These are phyloP conservation scores for Fusarium sulawesiense DNA, from an alignment of 2,329 filamentous ascomycete species.

Conservation along the genomic window DNA sequence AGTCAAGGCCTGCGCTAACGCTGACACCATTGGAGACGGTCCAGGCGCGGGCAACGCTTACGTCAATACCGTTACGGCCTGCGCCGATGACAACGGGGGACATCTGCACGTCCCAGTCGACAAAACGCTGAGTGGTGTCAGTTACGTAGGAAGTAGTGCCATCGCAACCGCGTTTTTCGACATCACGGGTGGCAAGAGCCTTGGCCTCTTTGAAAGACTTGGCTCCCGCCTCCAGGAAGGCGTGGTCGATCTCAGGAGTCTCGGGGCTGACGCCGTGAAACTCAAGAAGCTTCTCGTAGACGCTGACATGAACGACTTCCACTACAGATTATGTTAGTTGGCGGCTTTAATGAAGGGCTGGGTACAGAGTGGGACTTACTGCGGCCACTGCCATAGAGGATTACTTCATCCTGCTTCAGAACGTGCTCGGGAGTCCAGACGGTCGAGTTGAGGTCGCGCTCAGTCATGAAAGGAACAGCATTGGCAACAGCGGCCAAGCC, in stretches of 20 bases:
- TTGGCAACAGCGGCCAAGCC: conserved; percentile 5
- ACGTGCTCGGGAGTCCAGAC: conserved; percentile 30
- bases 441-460: conserved; percentile 27
- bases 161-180: not conserved
- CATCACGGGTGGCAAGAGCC: not conserved
- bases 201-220: not conserved
- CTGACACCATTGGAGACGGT: conserved; percentile 9
- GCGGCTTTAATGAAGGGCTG: accelerated
- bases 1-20: conserved; percentile 2
- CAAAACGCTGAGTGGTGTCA: conserved; percentile 8
- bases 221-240: not conserved
- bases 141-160: conserved; percentile 4
- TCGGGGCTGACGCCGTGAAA: not conserved
- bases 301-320: conserved; percentile 24
- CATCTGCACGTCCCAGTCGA: conserved; percentile 37
- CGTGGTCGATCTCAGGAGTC: conserved; percentile 14
- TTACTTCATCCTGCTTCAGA: conserved; percentile 29
- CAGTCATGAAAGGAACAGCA: conserved; percentile 16
- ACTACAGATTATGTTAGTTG: not conserved
- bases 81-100: conserved; percentile 27
- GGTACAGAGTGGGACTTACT: not conserved
- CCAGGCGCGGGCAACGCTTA: not conserved
- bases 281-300: conserved; percentile 22
- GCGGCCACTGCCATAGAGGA: conserved; percentile 28
- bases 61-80: conserved; percentile 6